Evolutionary conservation across 768 basidiomycete species (phyloP).

Genomic region (Suillus tomentosus): DNA sequence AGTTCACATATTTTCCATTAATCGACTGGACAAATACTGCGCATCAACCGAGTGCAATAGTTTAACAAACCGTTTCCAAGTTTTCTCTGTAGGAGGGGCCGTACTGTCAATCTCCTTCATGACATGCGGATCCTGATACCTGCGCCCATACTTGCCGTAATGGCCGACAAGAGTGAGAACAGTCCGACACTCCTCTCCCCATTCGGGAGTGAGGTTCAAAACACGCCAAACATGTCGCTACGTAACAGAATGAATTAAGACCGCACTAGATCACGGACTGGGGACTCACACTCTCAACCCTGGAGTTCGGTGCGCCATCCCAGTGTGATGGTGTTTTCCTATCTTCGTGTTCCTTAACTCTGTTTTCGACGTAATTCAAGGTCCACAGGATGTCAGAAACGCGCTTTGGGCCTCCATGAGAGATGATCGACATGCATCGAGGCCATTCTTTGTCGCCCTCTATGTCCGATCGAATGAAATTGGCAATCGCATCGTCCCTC

Average conservation of each 20-base stretch:
- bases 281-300: constrained; percentile 49
- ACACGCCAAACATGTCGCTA: constrained; percentile 53
- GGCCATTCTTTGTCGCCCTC: constrained; percentile 47
- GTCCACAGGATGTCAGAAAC: constrained; percentile 47
- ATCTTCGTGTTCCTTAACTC: constrained; percentile 49
- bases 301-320: constrained; percentile 33
- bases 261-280: not conserved
- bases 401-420: constrained; percentile 41
- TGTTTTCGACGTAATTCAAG: constrained; percentile 54
- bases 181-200: constrained; percentile 51
- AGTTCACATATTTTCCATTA: not conserved
- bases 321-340: constrained; percentile 44
- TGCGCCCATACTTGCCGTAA: constrained; percentile 59
- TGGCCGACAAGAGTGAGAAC: constrained; percentile 50
- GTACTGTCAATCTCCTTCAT: constrained; percentile 52
- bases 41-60: constrained; percentile 52
- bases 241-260: constrained; percentile 8
- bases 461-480: constrained; percentile 46
- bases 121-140: constrained; percentile 50
- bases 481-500: constrained; percentile 42
- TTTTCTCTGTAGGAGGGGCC: constrained; percentile 44
- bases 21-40: constrained; percentile 3
- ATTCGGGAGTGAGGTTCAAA: constrained; percentile 44
- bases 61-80: constrained; percentile 48
- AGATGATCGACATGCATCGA: constrained; percentile 43